Base-by-base conservation (phyloP, 129 eudicot species). In the Deinandra increscens region DNA sequence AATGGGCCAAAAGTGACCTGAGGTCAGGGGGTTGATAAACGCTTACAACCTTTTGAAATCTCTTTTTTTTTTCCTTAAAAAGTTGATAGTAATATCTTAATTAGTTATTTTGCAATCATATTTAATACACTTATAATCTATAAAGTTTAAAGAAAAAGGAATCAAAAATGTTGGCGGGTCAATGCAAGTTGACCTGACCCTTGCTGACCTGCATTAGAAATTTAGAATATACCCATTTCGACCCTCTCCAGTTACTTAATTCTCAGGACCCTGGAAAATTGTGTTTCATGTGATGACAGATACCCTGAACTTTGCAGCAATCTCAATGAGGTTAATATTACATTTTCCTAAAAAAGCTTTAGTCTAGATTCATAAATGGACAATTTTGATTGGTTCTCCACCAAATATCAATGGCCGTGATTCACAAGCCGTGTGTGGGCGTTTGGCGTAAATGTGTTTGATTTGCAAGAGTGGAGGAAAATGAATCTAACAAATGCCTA, bases 371-470 rank as follows among this genome's bases (percentile, higher is more conserved):
- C 86, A 81, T 73, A 87, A 84, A 81, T 82, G 68, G 86, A 84
- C 70, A 63, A 76, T 55, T 94, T 87, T 62, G 70, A 81, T 60
- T 84, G 86, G 91, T 75, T 87, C 34, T 63, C 84, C 42, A 31
- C 58, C 77, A 61, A 54, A 70, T 70, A 22, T 62, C 0, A 78
- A 80, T 48, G 81, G 79, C 38, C 87, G 75, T 65, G 79, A 69
- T 51, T 83, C 91, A 31, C 80, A 74, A 54, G 99, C 82, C 88
- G 99, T 80, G 82, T 84, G 0, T 94, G 99, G 99, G 89, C 89
- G 0, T 94, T 89, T 75, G 99, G 99, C 64, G 81, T 94, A 83
- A 94, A 94, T 79, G 34, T 94, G 56, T 94, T 94, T 77, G 96
- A 94, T 85, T 66, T 94, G 74, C 71, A 43, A 53, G 84, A 81